These are phyloP conservation scores for Tephrocybe sp. DNA, from an alignment of 768 basidiomycete species.

Conservation along the genomic window DNA sequence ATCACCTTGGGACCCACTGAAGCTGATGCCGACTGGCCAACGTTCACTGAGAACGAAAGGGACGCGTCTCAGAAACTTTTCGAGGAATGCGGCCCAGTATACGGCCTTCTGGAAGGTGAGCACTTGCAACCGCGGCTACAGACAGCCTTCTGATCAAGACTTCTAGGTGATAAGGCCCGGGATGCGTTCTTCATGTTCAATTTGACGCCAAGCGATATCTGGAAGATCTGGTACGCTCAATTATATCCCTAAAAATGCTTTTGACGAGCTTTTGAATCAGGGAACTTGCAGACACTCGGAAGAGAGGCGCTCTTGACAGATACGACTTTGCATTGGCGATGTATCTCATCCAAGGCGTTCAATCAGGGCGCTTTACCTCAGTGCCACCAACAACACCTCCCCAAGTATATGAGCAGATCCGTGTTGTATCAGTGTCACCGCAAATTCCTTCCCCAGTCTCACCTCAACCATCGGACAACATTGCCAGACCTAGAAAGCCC, in stretches of 20 bases:
- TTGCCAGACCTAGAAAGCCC: neutral
- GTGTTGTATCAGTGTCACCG: slow-evolving; percentile 8
- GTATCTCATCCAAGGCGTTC: slow-evolving; percentile 55
- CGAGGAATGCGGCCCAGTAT: slow-evolving; percentile 44
- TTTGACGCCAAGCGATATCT: slow-evolving; percentile 57
- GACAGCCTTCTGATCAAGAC: neutral
- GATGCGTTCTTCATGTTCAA: slow-evolving; percentile 64
- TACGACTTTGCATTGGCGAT: slow-evolving; percentile 71
- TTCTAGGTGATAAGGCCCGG: slow-evolving; percentile 55
- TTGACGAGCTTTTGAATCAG: slow-evolving; percentile 27
- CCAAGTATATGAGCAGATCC: slow-evolving; percentile 30
- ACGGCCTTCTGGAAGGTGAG: slow-evolving; percentile 56
- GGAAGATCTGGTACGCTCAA: slow-evolving; percentile 54
- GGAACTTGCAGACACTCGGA: slow-evolving; percentile 61
- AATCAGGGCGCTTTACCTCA: slow-evolving; percentile 29
- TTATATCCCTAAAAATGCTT: neutral
- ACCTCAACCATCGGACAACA: neutral
- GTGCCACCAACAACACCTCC: slow-evolving; percentile 32
- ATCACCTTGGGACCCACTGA: slow-evolving; percentile 28
- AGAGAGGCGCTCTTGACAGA: slow-evolving; percentile 59
- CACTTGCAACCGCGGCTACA: neutral
- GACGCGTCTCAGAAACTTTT: slow-evolving; percentile 58
- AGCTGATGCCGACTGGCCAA: slow-evolving; percentile 32
- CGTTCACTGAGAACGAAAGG: slow-evolving; percentile 50
- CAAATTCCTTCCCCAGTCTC: slow-evolving; percentile 5